phyloP scores from a whole-genome alignment of 495 filamentous ascomycete species.

The Aspergillus avenaceus region DNA sequence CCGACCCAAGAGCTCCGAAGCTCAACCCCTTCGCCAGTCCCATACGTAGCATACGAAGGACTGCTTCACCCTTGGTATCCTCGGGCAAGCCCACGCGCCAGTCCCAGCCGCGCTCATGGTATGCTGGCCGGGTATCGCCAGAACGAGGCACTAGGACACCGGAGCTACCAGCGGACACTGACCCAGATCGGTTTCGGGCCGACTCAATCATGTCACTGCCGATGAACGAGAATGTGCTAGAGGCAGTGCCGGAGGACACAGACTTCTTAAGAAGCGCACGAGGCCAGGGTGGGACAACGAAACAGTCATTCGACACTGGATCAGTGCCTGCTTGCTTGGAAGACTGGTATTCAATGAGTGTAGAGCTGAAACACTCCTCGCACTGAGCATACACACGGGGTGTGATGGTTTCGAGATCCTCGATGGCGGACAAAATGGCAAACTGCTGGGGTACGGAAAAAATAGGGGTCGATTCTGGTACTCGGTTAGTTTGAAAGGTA shows the following conservation, averaged over 20 bases:
- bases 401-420: constrained; percentile 76
- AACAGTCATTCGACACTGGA: constrained; percentile 19
- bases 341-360: constrained; percentile 44
- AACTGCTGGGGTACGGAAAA: constrained; percentile 62
- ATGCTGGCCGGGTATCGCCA: constrained; percentile 32
- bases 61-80: constrained; percentile 55
- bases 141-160: constrained; percentile 48
- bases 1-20: constrained; percentile 28
- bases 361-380: constrained; percentile 62
- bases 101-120: constrained; percentile 67
- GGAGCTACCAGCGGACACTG: constrained; percentile 50
- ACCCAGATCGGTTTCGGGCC: constrained; percentile 40
- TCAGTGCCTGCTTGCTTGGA: constrained; percentile 41
- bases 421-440: constrained; percentile 70
- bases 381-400: constrained; percentile 63
- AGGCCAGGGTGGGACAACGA: constrained; percentile 43
- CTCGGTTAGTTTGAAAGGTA: constrained; percentile 4
- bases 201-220: constrained; percentile 66
- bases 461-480: constrained; percentile 33
- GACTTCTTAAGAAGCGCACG: constrained; percentile 65
- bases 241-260: constrained; percentile 49
- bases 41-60: constrained; percentile 66
- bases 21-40: constrained; percentile 64
- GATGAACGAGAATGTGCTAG: constrained; percentile 63
- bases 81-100: constrained; percentile 66